Conservation (phyloP, 352 stramenopile species). For the Phytophthora aleatoria region DNA sequence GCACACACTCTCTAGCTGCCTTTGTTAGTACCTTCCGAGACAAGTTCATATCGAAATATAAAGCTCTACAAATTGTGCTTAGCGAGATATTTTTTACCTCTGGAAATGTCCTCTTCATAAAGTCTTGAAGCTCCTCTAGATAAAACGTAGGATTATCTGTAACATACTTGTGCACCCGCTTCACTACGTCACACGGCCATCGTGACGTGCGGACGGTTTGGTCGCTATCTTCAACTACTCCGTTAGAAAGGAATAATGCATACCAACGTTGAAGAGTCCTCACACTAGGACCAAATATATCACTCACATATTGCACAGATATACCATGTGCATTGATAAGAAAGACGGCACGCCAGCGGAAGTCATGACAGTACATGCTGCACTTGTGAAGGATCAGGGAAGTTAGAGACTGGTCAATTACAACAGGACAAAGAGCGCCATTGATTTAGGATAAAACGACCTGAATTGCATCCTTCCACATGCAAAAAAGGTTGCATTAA, state of each 20-base stretch:
- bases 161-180: constrained; percentile 5
- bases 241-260: constrained; percentile 4
- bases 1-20: constrained; percentile 10
- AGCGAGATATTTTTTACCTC: constrained; percentile 12
- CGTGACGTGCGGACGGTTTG: not conserved
- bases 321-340: constrained; percentile 20
- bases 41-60: constrained; percentile 26
- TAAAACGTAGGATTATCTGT: constrained; percentile 11
- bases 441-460: too few relatives aligned
- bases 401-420: too few relatives aligned
- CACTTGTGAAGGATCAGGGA: not conserved
- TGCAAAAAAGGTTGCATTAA: too few relatives aligned
- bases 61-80: constrained; percentile 15
- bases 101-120: constrained; percentile 5
- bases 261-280: constrained; percentile 9
- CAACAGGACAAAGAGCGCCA: too few relatives aligned
- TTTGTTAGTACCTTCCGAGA: constrained; percentile 16
- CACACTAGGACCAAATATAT: constrained; percentile 11
- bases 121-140: constrained; percentile 16
- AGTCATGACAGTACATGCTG: constrained; percentile 9
- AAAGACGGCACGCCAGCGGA: constrained; percentile 5
- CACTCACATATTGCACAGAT: constrained; percentile 11
- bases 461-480: too few relatives aligned
- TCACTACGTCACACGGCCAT: constrained; percentile 7
- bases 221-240: constrained; percentile 3